phyloP scores from a whole-genome alignment of 495 filamentous ascomycete genomes.

The Aspergillus wentii region DNA sequence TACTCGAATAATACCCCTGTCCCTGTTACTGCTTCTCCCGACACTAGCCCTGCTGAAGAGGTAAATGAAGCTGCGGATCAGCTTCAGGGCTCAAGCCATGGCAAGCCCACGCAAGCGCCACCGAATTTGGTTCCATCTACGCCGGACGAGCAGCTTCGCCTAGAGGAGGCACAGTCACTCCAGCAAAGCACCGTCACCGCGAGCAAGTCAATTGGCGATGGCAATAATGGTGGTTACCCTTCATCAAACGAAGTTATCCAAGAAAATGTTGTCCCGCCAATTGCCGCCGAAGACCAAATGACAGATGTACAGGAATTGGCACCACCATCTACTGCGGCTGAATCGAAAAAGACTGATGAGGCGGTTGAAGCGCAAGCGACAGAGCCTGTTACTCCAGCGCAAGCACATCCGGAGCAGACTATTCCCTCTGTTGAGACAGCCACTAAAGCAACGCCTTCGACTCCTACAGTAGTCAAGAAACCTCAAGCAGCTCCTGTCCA shows the following conservation, averaged over 20 bases:
- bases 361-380: slow-evolving; percentile 1
- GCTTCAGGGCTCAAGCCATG: slow-evolving; percentile 18
- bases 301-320: slow-evolving; percentile 12
- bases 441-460: slow-evolving; percentile 5
- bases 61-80: slow-evolving; percentile 21
- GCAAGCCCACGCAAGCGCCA: slow-evolving; percentile 13
- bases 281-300: slow-evolving; percentile 18
- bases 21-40: slow-evolving; percentile 32
- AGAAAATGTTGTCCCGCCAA: slow-evolving; percentile 14
- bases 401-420: slow-evolving; percentile 5
- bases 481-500: slow-evolving; percentile 16
- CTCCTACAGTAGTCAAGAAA: slow-evolving; percentile 15
- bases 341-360: slow-evolving; percentile 10
- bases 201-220: slow-evolving; percentile 15
- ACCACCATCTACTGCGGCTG: slow-evolving; percentile 4
- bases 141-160: slow-evolving; percentile 44
- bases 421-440: slow-evolving; percentile 8
- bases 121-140: slow-evolving; percentile 33
- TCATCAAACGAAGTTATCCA: slow-evolving; percentile 22
- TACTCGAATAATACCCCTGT: slow-evolving; percentile 40
- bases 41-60: slow-evolving; percentile 38
- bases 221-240: slow-evolving; percentile 2
- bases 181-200: slow-evolving; percentile 19
- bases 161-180: slow-evolving; percentile 45
- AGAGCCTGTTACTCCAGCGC: slow-evolving; percentile 14